Evolutionary conservation across 495 filamentous ascomycete genomes (phyloP).

Genomic region (Podospora sp.): DNA sequence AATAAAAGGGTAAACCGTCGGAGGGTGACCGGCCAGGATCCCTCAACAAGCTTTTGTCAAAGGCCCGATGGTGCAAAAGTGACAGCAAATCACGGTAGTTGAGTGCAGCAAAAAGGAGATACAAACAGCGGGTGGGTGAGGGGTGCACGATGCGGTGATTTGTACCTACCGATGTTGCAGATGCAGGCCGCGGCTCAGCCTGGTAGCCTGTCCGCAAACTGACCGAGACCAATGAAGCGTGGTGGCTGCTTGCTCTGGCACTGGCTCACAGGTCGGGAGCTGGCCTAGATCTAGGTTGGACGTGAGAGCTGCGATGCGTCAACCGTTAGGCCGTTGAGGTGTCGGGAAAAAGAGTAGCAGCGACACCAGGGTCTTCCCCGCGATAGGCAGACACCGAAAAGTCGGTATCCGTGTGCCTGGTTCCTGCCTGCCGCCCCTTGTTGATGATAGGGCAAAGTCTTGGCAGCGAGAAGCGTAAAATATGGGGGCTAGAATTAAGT

Average conservation of each 20-base stretch:
- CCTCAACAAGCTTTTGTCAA: neutral
- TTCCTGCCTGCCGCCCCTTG: neutral
- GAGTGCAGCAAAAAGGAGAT: neutral
- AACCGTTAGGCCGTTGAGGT: neutral
- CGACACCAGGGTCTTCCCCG: neutral
- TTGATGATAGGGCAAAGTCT: neutral
- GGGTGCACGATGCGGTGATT: neutral
- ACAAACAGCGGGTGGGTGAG: neutral
- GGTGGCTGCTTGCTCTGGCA: slow-evolving; percentile 4
- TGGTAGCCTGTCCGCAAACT: slow-evolving; percentile 22
- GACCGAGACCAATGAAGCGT: slow-evolving; percentile 31
- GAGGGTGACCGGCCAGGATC: neutral
- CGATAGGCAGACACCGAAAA: neutral
- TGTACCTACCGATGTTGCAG: slow-evolving; percentile 26
- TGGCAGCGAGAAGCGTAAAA: neutral
- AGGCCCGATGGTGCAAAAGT: neutral
- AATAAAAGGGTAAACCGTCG: neutral
- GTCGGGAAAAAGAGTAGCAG: neutral
- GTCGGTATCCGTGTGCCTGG: neutral
- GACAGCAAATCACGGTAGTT: neutral
- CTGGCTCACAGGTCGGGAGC: neutral
- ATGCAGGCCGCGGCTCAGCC: slow-evolving; percentile 15
- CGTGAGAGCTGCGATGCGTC: neutral
- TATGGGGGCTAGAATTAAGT: neutral
- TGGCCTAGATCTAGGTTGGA: neutral